Conservation (phyloP, 768 basidiomycete genomes). For the Arthromyces matolae region DNA sequence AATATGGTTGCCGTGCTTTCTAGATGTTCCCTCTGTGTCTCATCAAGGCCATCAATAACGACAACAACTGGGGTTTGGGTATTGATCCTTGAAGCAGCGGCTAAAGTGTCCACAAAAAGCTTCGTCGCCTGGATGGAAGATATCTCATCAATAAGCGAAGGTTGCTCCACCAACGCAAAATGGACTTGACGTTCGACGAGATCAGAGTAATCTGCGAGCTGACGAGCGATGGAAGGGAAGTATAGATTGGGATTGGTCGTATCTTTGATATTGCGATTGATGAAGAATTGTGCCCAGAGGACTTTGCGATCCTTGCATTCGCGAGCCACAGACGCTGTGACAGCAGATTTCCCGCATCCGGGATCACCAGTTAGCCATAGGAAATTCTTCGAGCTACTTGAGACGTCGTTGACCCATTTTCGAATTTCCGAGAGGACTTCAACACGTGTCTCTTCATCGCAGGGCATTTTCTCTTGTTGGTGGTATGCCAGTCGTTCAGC, state of each 20-base stretch:
- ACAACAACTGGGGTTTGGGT: slow-evolving; percentile 13
- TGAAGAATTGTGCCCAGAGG: slow-evolving; percentile 17
- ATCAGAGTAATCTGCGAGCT: slow-evolving; percentile 5
- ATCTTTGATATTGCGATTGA: slow-evolving; percentile 12
- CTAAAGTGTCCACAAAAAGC: slow-evolving; percentile 13
- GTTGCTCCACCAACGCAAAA: slow-evolving; percentile 1
- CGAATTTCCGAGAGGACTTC: slow-evolving; percentile 5
- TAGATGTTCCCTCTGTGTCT: slow-evolving; percentile 10
- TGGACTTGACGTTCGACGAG: slow-evolving; percentile 6
- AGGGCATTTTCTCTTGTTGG: slow-evolving; percentile 3
- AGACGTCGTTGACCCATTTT: slow-evolving; percentile 5
- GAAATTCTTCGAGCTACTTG: background rate
- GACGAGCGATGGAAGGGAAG: slow-evolving; percentile 17
- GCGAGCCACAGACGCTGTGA: slow-evolving; percentile 8
- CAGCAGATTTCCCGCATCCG: slow-evolving; percentile 10
- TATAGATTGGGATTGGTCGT: slow-evolving; percentile 15
- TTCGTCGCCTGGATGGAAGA: slow-evolving; percentile 11
- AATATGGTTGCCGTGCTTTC: slow-evolving; percentile 13
- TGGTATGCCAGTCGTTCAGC: background rate
- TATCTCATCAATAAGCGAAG: slow-evolving; percentile 11
- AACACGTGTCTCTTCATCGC: slow-evolving; percentile 2
- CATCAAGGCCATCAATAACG: slow-evolving; percentile 20
- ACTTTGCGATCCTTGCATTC: slow-evolving; percentile 1
- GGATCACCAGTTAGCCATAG: slow-evolving; percentile 11
- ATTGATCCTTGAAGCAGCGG: background rate